Base-by-base conservation (phyloP, 2,329 filamentous ascomycete genomes). In the Pyricularia sp. region DNA sequence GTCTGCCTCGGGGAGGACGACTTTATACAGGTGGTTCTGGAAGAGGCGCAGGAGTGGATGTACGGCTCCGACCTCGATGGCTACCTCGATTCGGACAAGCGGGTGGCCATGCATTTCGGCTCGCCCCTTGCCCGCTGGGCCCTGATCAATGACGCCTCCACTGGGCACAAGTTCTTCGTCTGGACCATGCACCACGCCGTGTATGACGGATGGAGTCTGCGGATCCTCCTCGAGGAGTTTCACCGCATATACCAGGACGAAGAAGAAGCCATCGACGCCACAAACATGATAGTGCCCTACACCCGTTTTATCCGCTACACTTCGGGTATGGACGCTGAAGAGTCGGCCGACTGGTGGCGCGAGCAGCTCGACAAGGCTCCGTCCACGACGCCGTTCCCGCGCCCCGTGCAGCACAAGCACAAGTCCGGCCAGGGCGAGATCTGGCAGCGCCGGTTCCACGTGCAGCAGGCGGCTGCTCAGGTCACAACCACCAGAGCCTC, bases 141-240 rank as follows among this genome's bases (percentile, higher is more conserved):
- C 23, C 23, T 58, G 5, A 58, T 64, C 14, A 17, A 58, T 10
- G 55, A 31, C 61, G 61, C 61, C 14, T 26, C 61, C 14, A 31
- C 61, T 6, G 61, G 25, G 14, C 61, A 26, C 61, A 31, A 64
- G 20, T 77, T 80, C 20, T 70, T 78, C 1, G 73, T 75, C 0
- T 71, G 77, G 11, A 74, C 74, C 1, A 76, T 76, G 72, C 77
- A 78, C 65, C 77, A 78, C 67, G 73, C 75, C 7, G 71, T 78
- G 2, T 77, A 77, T 30, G 77, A 78, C 67, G 77, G 73, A 67
- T 78, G 76, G 76, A 77, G 76, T 28, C 72, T 75, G 25, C 65
- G 70, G 4, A 77, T 77, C 63, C 61, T 77, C 20, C 55, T 58
- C 20, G 55, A 58, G 17, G 55, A 58, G 55, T 58, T 58, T 25